Conservation (phyloP, 2,329 filamentous ascomycete genomes). For the Pseudocercospora eumusae region DNA sequence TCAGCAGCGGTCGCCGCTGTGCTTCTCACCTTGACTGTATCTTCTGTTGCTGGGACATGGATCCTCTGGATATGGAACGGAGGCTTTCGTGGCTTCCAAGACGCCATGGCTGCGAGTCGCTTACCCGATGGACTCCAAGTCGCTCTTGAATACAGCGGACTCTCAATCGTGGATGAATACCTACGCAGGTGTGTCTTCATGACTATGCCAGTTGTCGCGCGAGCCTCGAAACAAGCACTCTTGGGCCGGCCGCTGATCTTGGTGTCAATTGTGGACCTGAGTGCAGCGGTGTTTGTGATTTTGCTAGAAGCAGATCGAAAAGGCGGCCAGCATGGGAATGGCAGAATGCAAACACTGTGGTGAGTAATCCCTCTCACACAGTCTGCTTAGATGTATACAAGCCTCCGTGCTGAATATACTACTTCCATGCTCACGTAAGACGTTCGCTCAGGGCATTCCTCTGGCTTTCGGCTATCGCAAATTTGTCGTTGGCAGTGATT, state of each 20-base stretch:
- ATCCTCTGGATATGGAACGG: not conserved
- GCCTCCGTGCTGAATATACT: not conserved
- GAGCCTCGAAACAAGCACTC: not conserved
- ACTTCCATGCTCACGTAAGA: not conserved
- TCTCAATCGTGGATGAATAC: not conserved
- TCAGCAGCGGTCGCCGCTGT: not conserved
- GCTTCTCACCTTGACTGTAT: not conserved
- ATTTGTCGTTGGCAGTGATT: not conserved
- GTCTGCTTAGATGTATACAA: too few species aligned
- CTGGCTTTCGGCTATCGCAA: not conserved
- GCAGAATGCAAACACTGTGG: not conserved
- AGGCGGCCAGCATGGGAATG: not conserved
- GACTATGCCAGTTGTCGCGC: not conserved
- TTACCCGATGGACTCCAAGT: not conserved
- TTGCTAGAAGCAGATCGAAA: not conserved
- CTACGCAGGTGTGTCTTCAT: slow-evolving; percentile 1
- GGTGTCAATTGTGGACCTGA: not conserved
- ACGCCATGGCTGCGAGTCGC: not conserved
- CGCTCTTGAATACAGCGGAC: not conserved
- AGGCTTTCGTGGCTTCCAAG: not conserved
- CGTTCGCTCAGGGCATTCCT: not conserved
- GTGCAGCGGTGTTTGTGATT: not conserved
- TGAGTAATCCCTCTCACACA: not conserved
- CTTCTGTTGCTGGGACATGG: not conserved
- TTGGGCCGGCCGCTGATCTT: not conserved